These are phyloP conservation scores for Lactifluus pinguis DNA, from an alignment of 768 basidiomycete species.

Conservation along the genomic window DNA sequence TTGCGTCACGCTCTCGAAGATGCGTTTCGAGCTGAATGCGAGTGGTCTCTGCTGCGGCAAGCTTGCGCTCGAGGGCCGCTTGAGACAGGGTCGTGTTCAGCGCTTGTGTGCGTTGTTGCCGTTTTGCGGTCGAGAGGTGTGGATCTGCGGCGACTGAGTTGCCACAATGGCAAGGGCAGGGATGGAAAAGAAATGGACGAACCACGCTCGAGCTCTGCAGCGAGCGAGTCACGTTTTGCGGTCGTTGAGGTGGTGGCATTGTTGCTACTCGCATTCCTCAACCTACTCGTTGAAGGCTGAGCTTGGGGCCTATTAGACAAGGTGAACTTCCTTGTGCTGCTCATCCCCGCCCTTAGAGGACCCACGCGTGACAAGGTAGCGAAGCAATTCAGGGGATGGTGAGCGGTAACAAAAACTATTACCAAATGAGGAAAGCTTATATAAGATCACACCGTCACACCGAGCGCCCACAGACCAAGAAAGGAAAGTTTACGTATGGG, in stretches of 20 bases:
- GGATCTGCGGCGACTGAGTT: slow-evolving; percentile 38
- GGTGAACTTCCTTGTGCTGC: not conserved
- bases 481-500: no score
- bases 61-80: slow-evolving; percentile 58
- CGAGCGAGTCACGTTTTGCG: slow-evolving; percentile 54
- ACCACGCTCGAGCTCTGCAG: slow-evolving; percentile 63
- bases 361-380: not conserved
- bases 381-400: no score
- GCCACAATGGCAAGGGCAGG: not conserved
- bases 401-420: no score
- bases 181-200: slow-evolving; percentile 4
- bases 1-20: slow-evolving; percentile 53
- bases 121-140: slow-evolving; percentile 55
- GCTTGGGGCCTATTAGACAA: not conserved
- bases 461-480: no score
- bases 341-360: not conserved
- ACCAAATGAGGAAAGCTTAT: no score
- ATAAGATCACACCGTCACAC: no score
- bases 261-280: not conserved
- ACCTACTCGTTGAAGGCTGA: not conserved
- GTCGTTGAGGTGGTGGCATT: slow-evolving; percentile 20
- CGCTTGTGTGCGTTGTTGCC: slow-evolving; percentile 55
- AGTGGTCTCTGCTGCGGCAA: slow-evolving; percentile 50
- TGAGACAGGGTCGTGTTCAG: slow-evolving; percentile 55
- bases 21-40: slow-evolving; percentile 60